These are phyloP conservation scores for Ettlia oleoabundans DNA, from an alignment of 139 green algal genomes.

Conservation along the genomic window DNA sequence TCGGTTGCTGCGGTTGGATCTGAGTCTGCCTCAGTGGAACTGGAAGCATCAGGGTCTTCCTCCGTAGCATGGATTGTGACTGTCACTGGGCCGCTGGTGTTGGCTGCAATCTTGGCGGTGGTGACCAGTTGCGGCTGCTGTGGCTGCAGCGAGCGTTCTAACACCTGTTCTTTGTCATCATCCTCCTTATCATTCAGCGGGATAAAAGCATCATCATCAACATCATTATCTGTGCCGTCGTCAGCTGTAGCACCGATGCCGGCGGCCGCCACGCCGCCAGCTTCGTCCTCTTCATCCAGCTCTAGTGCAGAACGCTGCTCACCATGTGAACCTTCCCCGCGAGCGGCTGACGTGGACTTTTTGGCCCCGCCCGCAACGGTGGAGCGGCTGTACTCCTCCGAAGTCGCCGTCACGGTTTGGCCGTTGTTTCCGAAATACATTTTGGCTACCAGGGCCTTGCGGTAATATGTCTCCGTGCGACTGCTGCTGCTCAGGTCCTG, in stretches of 20 bases:
- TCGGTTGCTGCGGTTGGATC: too few species aligned
- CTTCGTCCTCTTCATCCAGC: not conserved
- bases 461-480: constrained; percentile 43
- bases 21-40: too few species aligned
- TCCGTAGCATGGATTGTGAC: not conserved
- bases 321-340: not conserved
- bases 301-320: not conserved
- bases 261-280: not conserved
- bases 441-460: constrained; percentile 34
- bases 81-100: not conserved
- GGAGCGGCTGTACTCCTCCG: constrained; percentile 5
- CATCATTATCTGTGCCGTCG: not conserved
- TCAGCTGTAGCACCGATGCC: not conserved
- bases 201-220: too few species aligned
- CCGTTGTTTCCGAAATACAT: constrained; percentile 23
- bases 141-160: not conserved
- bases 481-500: constrained; percentile 20
- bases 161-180: not conserved
- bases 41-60: too few species aligned
- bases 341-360: not conserved
- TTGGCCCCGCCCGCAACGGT: not conserved
- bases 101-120: not conserved
- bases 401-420: constrained; percentile 10
- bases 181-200: not conserved
- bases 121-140: not conserved